These are phyloP conservation scores for Puccinia polysora DNA, from an alignment of 1,284 basidiomycete genomes.

Conservation along the genomic window DNA sequence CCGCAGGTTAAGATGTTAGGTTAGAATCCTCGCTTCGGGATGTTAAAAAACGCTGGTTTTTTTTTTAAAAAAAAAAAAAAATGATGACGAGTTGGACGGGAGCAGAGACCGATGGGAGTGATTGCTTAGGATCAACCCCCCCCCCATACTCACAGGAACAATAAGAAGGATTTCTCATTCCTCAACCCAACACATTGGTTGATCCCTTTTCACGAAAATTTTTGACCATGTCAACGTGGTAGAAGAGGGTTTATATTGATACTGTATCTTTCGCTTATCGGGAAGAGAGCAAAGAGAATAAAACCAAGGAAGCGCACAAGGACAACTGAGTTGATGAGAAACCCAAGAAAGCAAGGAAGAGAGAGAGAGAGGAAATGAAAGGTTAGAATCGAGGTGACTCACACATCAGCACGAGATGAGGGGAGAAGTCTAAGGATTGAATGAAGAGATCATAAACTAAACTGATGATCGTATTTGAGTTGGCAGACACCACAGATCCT, in stretches of 20 bases:
- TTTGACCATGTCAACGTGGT: too few species aligned
- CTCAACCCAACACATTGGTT: conserved; percentile 93
- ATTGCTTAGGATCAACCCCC: too few species aligned
- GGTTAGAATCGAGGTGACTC: too few species aligned
- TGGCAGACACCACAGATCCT: conserved; percentile 85
- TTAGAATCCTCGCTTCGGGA: background rate
- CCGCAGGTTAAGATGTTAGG: background rate
- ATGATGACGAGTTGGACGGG: background rate
- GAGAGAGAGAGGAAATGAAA: background rate
- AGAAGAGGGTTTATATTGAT: too few species aligned
- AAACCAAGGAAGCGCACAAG: conserved; percentile 18
- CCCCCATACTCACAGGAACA: conserved; percentile 76
- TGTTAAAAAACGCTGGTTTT: background rate
- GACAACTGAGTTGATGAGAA: conserved; percentile 1
- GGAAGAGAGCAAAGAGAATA: conserved; percentile 53
- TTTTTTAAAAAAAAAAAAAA: background rate
- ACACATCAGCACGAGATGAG: too few species aligned
- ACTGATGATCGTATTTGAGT: conserved; percentile 87
- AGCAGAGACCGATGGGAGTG: too few species aligned
- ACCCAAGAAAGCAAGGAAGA: background rate
- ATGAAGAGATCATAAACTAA: background rate
- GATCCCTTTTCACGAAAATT: conserved; percentile 75
- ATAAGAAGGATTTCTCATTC: conserved; percentile 90
- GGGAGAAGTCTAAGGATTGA: too few species aligned
- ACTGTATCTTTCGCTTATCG: too few species aligned